Base-by-base conservation (phyloP, 805 yeast genomes). In the Millerago galiae region DNA sequence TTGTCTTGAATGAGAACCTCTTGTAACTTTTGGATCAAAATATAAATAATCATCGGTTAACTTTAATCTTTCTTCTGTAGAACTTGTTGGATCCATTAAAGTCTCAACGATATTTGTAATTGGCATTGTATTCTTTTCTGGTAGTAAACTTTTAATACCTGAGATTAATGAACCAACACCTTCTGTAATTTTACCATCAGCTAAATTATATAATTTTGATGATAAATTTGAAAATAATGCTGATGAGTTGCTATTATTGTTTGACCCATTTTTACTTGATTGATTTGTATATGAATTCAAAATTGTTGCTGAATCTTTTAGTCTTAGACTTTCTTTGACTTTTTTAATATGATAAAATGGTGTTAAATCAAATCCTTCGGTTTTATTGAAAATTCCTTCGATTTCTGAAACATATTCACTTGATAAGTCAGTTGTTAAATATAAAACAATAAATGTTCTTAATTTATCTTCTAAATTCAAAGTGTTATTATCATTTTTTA, bases 101-200 rank as follows among this genome's bases (percentile, higher is more conserved):
- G 96, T 83, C 63, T 90, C 96, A 9, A 90, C 95, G 26, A 93
- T 77, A 55, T 83, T 83, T 4, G 98, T 91, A 36, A 93, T 75
- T 14, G 98, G 96, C 55, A 91, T 76, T 40, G 82, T 83, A 55
- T 86, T 84, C 65, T 85, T 86, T 46, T 85, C 93, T 0, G 98
- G 97, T 47, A 93, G 67, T 39, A 91, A 67, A 51, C 83, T 89
- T 57, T 88, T 88, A 44, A 93, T 78, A 44, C 95, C 95, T 1
- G 95, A 77, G 25, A 95, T 86, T 43, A 93, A 68, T 18, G 91
- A 83, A 32, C 95, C 95, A 47, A 93, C 83, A 32, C 97, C 96
- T 52, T 85, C 95, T 8, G 91, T 78, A 21, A 93, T 64, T 53
- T 79, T 81, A 31, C 93, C 95, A 53, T 85, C 90, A 12, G 86